Evolutionary conservation across 2,329 filamentous ascomycete genomes (phyloP).

Genomic region (Hortaea werneckii): DNA sequence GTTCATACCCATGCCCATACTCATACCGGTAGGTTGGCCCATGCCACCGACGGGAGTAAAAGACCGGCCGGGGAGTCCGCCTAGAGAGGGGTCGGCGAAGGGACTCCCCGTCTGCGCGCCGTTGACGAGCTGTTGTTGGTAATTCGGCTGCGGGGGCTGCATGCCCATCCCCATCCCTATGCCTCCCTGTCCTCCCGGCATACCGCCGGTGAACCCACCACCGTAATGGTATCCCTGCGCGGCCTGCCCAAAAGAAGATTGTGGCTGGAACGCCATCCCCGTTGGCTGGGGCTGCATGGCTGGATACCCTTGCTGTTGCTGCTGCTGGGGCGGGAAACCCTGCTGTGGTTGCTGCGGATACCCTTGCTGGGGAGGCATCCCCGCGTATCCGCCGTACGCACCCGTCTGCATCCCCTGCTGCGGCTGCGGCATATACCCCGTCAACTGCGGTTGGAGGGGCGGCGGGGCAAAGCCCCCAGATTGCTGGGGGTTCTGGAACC

Average conservation of each 20-base stretch:
- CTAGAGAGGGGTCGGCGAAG: slow-evolving; percentile 40
- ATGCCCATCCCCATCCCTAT: slow-evolving; percentile 23
- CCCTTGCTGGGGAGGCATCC: slow-evolving; percentile 29
- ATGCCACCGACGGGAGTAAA: too few species aligned
- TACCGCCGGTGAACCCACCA: slow-evolving; percentile 2
- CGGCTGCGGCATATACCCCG: slow-evolving; percentile 44
- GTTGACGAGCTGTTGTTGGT: slow-evolving; percentile 40
- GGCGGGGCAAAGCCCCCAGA: slow-evolving; percentile 59
- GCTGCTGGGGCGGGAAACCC: slow-evolving; percentile 7
- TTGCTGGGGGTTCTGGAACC: slow-evolving; percentile 51
- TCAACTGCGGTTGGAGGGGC: slow-evolving; percentile 74
- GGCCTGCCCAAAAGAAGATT: slow-evolving; percentile 5
- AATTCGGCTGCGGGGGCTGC: too few species aligned
- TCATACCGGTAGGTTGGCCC: too few species aligned
- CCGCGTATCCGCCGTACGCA: slow-evolving; percentile 34
- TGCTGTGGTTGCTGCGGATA: slow-evolving; percentile 15
- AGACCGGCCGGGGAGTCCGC: too few species aligned
- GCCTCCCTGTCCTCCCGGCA: slow-evolving; percentile 1
- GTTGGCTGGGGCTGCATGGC: slow-evolving; percentile 47
- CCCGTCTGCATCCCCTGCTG: slow-evolving; percentile 25
- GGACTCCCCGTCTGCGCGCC: slow-evolving; percentile 38
- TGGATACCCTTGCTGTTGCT: slow-evolving; percentile 21
- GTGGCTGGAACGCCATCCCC: slow-evolving; percentile 38
- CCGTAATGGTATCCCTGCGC: slow-evolving; percentile 3
- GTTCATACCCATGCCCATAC: too few species aligned